A percentile compares a stretch with the other conserved stretches of the same genome.
Evolutionary conservation across 164 flowering plant genomes (phyloP).

Genomic region (Vitis rupestris): DNA sequence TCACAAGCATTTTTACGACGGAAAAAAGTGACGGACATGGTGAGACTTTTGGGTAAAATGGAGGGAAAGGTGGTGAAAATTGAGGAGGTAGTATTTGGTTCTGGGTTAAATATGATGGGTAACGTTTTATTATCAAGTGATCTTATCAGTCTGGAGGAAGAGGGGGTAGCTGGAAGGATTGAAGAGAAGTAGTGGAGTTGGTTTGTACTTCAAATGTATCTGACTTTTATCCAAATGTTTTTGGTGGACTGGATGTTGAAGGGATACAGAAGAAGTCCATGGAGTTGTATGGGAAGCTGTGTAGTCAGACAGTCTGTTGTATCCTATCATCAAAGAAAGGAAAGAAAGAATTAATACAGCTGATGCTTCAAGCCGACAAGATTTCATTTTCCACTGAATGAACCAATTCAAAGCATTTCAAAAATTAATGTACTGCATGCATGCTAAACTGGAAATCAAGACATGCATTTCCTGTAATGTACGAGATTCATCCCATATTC

Average conservation of each 20-base stretch:
- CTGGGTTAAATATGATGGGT: constrained; percentile 24
- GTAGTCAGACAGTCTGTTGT: background rate
- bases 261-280: background rate
- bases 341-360: background rate
- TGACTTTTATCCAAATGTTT: constrained; percentile 7
- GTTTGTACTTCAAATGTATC: constrained; percentile 4
- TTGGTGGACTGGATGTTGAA: constrained; percentile 18
- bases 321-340: constrained; percentile 10
- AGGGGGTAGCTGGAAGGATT: background rate
- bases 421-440: no score
- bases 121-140: constrained; percentile 20
- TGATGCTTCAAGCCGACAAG: background rate
- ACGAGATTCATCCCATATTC: no score
- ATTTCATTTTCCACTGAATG: constrained; percentile 14
- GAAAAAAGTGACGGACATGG: constrained; percentile 24
- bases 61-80: constrained; percentile 22
- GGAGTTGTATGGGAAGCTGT: background rate
- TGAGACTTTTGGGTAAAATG: constrained; percentile 7
- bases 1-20: constrained; percentile 27
- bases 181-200: background rate
- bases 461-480: no score
- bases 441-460: no score
- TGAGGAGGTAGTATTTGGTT: constrained; percentile 18
- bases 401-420: no score
- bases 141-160: constrained; percentile 17